Evolutionary conservation across 2,329 filamentous ascomycete species (phyloP).

Genomic region (Ceratocystis eucalypticola): DNA sequence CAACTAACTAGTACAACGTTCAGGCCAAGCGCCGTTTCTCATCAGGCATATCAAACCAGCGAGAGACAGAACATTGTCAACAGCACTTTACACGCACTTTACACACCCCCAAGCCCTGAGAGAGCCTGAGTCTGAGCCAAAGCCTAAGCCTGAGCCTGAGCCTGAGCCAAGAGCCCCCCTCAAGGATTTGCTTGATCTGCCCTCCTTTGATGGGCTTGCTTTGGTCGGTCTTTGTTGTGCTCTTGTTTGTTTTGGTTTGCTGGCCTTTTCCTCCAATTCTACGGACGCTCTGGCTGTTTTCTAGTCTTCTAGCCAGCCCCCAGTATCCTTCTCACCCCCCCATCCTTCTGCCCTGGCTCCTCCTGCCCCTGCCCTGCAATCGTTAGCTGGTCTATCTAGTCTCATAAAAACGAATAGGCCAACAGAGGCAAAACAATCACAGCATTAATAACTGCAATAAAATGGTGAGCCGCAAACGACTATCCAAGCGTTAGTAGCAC

Average conservation of each 20-base stretch:
- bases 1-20: neutral
- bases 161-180: neutral
- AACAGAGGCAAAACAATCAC: neutral
- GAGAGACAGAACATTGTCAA: neutral
- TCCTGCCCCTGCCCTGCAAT: neutral
- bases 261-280: neutral
- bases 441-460: neutral
- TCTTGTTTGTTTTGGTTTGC: neutral
- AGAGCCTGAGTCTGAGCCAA: neutral
- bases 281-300: neutral
- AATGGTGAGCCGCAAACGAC: neutral
- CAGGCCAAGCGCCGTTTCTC: neutral
- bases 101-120: neutral
- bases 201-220: neutral
- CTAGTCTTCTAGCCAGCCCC: neutral
- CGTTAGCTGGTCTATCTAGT: neutral
- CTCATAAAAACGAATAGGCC: neutral
- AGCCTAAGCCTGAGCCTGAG: neutral
- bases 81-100: neutral
- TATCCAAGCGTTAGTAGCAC: no score
- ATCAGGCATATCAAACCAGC: slow-evolving; percentile 1
- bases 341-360: neutral
- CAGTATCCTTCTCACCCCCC: neutral
- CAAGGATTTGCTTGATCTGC: neutral
- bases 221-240: neutral